These are phyloP conservation scores for Punctularia strigosozonata DNA, from an alignment of 768 basidiomycete species.

Conservation along the genomic window DNA sequence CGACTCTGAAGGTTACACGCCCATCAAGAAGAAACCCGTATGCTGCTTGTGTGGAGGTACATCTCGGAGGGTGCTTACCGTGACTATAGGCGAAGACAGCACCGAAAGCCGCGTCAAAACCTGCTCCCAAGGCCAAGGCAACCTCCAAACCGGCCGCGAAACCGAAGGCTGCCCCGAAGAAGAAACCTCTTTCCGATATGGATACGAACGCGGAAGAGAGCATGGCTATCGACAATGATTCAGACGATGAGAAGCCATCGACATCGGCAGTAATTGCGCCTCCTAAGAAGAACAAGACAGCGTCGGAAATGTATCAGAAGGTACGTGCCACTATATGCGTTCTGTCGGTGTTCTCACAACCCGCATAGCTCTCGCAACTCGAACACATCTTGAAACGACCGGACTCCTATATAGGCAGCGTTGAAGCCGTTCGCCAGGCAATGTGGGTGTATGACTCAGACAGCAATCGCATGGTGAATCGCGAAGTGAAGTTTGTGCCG, in stretches of 20 bases:
- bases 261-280: constrained; percentile 13
- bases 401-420: constrained; percentile 93
- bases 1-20: constrained; percentile 60
- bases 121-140: constrained; percentile 30
- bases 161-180: constrained; percentile 46
- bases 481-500: constrained; percentile 85
- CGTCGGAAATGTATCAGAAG: constrained; percentile 86
- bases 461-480: constrained; percentile 70
- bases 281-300: constrained; percentile 67
- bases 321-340: constrained; percentile 26
- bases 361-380: constrained; percentile 72
- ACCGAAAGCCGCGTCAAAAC: constrained; percentile 25
- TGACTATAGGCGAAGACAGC: constrained; percentile 25
- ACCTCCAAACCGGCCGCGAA: constrained; percentile 39
- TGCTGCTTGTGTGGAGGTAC: constrained; percentile 15
- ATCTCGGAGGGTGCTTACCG: constrained; percentile 4
- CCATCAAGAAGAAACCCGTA: constrained; percentile 30
- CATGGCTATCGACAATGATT: constrained; percentile 29
- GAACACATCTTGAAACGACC: constrained; percentile 91
- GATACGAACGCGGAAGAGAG: constrained; percentile 45
- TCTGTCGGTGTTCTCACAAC: constrained; percentile 3
- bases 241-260: constrained; percentile 14
- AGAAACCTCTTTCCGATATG: constrained; percentile 58
- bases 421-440: constrained; percentile 72
- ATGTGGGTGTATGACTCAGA: constrained; percentile 95